Evolutionary conservation across 257 asterid species (phyloP).

Genomic region (Nicotiana paniculata): DNA sequence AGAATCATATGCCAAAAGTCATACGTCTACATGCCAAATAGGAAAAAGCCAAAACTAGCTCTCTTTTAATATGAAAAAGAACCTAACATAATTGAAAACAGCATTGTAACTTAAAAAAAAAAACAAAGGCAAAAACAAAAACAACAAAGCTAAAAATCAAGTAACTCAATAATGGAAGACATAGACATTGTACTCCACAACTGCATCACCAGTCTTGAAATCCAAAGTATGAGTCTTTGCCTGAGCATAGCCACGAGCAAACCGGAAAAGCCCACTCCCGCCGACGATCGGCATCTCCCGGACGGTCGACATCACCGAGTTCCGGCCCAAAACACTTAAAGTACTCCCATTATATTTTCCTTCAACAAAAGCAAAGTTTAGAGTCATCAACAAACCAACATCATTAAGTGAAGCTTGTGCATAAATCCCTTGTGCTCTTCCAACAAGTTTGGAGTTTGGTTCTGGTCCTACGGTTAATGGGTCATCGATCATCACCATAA

Average conservation of each 20-base stretch:
- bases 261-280: conserved; percentile 30
- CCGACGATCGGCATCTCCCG: conserved; percentile 35
- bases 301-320: neutral
- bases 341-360: conserved; percentile 36
- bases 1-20: neutral
- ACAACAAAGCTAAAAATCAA: neutral
- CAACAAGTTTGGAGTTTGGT: conserved; percentile 21
- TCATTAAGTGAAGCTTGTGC: conserved; percentile 16
- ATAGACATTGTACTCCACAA: conserved; percentile 27
- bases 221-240: conserved; percentile 19
- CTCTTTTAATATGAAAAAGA: too few species aligned
- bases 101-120: neutral
- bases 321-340: conserved; percentile 26
- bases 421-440: conserved; percentile 32
- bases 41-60: neutral
- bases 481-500: conserved; percentile 26
- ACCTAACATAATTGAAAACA: too few species aligned
- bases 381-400: conserved; percentile 13
- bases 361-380: conserved; percentile 24
- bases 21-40: neutral
- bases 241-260: conserved; percentile 27
- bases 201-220: conserved; percentile 19
- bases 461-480: conserved; percentile 24
- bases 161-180: conserved; percentile 24
- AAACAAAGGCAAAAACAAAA: neutral